Evolutionary conservation across 305 asterid genomes (phyloP), one percentile per base, ranked within the genome.

Genomic region (Coffea humblotiana): DNA sequence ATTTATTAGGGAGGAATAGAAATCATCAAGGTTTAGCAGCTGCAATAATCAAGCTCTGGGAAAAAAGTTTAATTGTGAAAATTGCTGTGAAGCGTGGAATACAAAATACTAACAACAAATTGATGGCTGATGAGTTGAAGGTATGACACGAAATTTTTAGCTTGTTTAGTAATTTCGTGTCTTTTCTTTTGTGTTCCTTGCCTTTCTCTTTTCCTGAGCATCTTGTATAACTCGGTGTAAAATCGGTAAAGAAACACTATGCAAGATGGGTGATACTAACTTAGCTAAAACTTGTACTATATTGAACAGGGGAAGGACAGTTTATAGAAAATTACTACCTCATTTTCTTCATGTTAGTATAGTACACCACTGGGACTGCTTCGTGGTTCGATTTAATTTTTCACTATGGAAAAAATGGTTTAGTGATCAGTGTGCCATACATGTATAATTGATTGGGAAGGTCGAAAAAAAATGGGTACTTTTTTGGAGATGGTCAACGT

Each of bases 31-130:
- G 99, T 78, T 86, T 96, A 89, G 99, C 99, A 77, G 80, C 85
- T 83, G 87, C 98, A 64, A 92, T 94, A 84, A 71, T 96, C 88
- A 91, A 91, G 90, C 98, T 96, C 77, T 96, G 98, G 99, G 98
- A 94, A 87, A 94, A 91, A 84, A 96, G 98, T 87, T 84, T 94
- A 83, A 89, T 96, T 72, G 99, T 91, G 65, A 96, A 96, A 90
- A 92, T 96, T 87, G 99, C 99, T 80, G 99, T 96, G 81, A 96
- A 96, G 87, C 99, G 98, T 87, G 99, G 99, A 84, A 92, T 94
- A 82, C 99, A 94, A 89, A 96, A 96, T 87, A 96, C 99, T 63
- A 96, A 96, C 87, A 96, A 96, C 87, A 87, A 96, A 88, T 84
- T 96, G 80, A 96, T 96, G 99, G 88, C 99, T n/a, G 99, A 96